phyloP scores from a whole-genome alignment of 2,329 filamentous ascomycete genomes.

The Dothidotthia symphoricarpi region DNA sequence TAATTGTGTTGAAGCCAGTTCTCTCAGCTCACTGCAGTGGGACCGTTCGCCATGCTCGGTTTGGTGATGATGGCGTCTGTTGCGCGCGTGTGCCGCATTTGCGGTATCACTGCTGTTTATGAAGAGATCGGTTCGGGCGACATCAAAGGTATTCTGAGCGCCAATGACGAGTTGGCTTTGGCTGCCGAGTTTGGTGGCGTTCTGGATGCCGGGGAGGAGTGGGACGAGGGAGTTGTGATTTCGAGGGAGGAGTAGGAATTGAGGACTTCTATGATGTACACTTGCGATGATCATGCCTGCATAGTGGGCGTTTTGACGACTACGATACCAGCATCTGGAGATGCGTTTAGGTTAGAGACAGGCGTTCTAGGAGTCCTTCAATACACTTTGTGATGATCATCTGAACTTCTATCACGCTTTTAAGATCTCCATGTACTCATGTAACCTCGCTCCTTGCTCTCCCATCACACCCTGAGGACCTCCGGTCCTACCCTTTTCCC shows the following conservation, averaged over 20 bases:
- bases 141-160: constrained; percentile 43
- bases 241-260: constrained; percentile 17
- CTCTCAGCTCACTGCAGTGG: constrained; percentile 47
- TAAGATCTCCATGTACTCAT: no score
- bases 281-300: not conserved
- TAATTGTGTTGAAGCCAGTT: constrained; percentile 37
- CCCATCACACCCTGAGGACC: no score
- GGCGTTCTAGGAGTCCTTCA: not conserved
- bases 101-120: constrained; percentile 43
- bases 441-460: no score
- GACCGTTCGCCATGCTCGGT: constrained; percentile 48
- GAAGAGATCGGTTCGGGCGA: constrained; percentile 46
- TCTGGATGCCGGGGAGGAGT: constrained; percentile 31
- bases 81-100: constrained; percentile 42
- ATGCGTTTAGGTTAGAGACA: not conserved
- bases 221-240: constrained; percentile 28
- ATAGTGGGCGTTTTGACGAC: no score
- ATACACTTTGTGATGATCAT: not conserved
- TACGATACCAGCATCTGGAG: constrained; percentile 1
- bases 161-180: constrained; percentile 44
- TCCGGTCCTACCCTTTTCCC: not conserved
- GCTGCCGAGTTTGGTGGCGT: constrained; percentile 31
- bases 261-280: not conserved
- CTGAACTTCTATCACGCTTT: no score
- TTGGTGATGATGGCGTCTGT: constrained; percentile 46